Percentiles rank a stretch among this genome's conserved stretches.
Evolutionary conservation across 2,329 filamentous ascomycete genomes (phyloP).

Genomic region (Epicoccum nigrum): DNA sequence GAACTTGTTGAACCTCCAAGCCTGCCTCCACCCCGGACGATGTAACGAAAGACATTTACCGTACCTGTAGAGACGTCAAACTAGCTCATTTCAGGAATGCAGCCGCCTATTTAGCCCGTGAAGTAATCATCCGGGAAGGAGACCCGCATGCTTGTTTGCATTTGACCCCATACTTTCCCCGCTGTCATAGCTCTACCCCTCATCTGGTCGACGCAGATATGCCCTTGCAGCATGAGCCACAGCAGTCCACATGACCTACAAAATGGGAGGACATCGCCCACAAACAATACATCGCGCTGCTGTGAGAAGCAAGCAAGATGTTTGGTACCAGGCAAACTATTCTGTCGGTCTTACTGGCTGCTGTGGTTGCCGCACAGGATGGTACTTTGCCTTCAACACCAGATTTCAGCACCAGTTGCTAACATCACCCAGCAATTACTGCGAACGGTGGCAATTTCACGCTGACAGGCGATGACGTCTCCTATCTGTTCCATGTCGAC

Average conservation of each 20-base stretch:
- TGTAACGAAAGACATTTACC: not conserved
- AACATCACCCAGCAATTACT: constrained; percentile 50
- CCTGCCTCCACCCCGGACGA: not conserved
- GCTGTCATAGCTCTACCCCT: constrained; percentile 10
- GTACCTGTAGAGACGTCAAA: constrained; percentile 2
- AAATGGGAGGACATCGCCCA: constrained; percentile 7
- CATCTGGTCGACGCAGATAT: constrained; percentile 9
- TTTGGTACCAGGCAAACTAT: not conserved
- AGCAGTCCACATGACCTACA: constrained; percentile 6
- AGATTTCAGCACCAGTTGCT: not conserved
- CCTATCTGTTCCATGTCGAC: constrained; percentile 70
- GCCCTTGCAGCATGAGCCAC: not conserved
- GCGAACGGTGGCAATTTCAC: constrained; percentile 63
- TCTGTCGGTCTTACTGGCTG: not conserved
- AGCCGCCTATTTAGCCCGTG: constrained; percentile 14
- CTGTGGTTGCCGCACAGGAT: constrained; percentile 7
- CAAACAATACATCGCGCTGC: not conserved
- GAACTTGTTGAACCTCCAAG: constrained; percentile 3
- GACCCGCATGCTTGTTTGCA: not conserved
- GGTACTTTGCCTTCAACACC: not conserved
- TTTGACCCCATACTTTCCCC: constrained; percentile 10
- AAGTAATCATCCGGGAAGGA: constrained; percentile 2
- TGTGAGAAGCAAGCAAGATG: not conserved
- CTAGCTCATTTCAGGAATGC: not conserved
- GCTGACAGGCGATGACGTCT: constrained; percentile 62